Base-by-base conservation (phyloP, 2,329 filamentous ascomycete genomes). In the Dactylellina sp. region DNA sequence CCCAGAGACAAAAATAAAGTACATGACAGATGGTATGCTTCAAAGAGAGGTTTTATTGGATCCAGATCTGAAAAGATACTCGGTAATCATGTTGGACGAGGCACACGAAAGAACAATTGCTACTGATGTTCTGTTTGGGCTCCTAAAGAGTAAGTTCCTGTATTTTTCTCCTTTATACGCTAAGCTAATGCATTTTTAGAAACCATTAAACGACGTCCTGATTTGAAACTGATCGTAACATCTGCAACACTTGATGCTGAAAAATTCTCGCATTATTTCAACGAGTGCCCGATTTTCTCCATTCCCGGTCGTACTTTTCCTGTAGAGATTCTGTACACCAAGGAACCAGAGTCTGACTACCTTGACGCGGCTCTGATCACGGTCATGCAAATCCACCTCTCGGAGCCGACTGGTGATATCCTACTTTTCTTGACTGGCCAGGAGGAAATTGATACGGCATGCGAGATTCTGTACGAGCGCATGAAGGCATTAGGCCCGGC, bases 21-120 rank as follows among this genome's bases (percentile, higher is more conserved):
- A 99, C 83, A 97, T 99, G 94, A 99, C 95, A 14, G 95, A 99
- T 79, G 95, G 95, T 81, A 98, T 98, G 91, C 87, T 99, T 80
- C 89, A 97, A 82, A 88, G 95, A 83, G 95, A 99, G 83, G 93
- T 97, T 80, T 85, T 99, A 57, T 86, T 97, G 77, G 95, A 99
- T 80, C 91, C 93, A 0, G 91, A 97, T 78, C 83, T 99, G 77
- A 91, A 87, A 79, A 88, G 91, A 76, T 99, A 99, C 80, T 96
- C 93, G 0, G 92, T 95, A 74, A 97, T 99, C 79, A 99, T 99
- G 89, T 86, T 99, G 78, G 95, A 99, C 80, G 95, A 99, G 80
- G 95, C 95, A 2, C 95, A 99, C 87, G 95, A 99, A 81, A 89
- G 95, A 71, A 99, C 95, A 0, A 96, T 99, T 78, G 88, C 94